phyloP scores from a whole-genome alignment of 768 basidiomycete genomes.

The Ramaria rubella region DNA sequence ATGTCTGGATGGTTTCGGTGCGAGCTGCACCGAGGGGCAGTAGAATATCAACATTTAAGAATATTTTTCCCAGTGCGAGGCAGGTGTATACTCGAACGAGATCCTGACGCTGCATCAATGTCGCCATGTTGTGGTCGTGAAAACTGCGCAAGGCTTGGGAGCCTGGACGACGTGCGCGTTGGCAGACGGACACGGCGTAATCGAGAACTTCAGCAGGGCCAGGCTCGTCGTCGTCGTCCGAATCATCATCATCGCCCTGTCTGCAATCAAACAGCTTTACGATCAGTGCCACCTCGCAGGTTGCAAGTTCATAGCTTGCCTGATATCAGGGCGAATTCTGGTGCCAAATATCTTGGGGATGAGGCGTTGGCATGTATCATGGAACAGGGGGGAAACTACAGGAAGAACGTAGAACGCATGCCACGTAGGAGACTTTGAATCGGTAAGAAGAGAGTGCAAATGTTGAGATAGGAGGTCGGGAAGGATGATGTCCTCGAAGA shows the following conservation, averaged over 20 bases:
- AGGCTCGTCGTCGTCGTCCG: background rate
- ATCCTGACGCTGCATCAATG: too few relatives aligned
- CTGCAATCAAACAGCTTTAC: background rate
- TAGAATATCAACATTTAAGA: background rate
- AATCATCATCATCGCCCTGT: background rate
- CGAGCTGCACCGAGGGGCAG: background rate
- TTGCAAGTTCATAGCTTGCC: background rate
- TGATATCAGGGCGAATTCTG: background rate
- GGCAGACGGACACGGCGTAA: background rate
- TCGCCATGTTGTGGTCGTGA: too few relatives aligned
- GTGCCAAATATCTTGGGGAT: background rate
- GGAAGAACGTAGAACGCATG: slow-evolving; percentile 3
- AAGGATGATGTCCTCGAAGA: background rate
- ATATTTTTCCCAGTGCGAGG: too few relatives aligned
- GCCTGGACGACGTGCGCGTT: background rate
- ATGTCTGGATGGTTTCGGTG: background rate
- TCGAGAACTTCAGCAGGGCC: background rate
- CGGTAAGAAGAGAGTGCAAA: background rate
- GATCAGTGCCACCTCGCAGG: background rate
- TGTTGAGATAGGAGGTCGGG: slow-evolving; percentile 3
- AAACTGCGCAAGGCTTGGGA: background rate
- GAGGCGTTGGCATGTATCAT: background rate
- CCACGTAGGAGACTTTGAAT: background rate
- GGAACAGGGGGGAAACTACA: background rate
- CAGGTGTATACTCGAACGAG: too few relatives aligned